These are phyloP conservation scores for Mrakiaceae sp. DNA, from an alignment of 1,284 basidiomycete genomes.

Conservation along the genomic window DNA sequence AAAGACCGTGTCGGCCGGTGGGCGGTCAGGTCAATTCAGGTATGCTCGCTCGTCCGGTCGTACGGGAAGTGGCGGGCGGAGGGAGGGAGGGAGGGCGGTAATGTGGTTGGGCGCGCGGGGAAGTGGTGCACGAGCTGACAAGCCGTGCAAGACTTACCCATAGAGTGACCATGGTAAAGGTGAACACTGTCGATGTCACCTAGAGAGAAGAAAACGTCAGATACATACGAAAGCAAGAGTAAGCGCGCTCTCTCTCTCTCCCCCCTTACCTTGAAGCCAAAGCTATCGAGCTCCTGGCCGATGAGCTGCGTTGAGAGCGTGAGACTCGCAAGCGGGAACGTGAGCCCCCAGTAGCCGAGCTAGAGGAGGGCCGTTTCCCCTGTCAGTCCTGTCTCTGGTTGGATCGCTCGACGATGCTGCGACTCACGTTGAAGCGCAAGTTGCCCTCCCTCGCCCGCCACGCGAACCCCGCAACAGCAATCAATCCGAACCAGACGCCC, in stretches of 20 bases:
- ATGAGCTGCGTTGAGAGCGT: slow-evolving; percentile 11
- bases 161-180: slow-evolving; percentile 1
- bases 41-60: too few species aligned
- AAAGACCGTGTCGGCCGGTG: too few species aligned
- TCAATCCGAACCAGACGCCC: slow-evolving; percentile 16
- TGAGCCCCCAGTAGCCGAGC: not conserved
- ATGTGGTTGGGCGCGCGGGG: too few species aligned
- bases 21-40: too few species aligned
- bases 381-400: not conserved
- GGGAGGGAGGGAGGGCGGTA: not conserved
- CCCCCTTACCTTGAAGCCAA: slow-evolving; percentile 7
- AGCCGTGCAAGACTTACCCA: not conserved
- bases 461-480: slow-evolving; percentile 11
- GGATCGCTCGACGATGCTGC: not conserved
- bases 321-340: slow-evolving; percentile 11
- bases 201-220: not conserved
- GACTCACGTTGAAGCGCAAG: slow-evolving; percentile 15
- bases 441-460: slow-evolving; percentile 10
- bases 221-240: not conserved
- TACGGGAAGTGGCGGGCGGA: too few species aligned
- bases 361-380: not conserved
- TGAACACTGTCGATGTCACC: slow-evolving; percentile 2
- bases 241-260: not conserved
- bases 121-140: not conserved
- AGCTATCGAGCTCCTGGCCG: slow-evolving; percentile 10